A percentile compares a stretch with the other conserved stretches of the same genome.
phyloP scores from a whole-genome alignment of 768 basidiomycete genomes.

The Kwoniella sp. region DNA sequence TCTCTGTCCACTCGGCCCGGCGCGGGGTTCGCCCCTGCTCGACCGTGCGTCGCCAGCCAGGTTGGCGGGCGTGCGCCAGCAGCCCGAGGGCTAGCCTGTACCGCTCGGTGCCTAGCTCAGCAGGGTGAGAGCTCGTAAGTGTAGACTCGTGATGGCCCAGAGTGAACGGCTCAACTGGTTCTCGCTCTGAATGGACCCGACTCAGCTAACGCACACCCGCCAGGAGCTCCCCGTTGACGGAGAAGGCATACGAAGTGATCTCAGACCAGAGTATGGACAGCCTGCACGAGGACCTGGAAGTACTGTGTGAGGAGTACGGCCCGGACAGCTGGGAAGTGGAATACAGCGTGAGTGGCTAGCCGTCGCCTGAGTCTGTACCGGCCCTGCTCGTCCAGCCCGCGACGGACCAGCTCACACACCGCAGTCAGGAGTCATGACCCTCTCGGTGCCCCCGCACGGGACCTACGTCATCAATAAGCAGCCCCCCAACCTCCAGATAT shows the following conservation, averaged over 20 bases:
- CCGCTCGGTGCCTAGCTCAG: too few species aligned
- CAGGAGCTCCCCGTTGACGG: background rate
- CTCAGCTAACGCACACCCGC: background rate
- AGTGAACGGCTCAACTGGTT: too few species aligned
- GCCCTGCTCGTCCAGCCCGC: too few species aligned
- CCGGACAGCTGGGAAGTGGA: conserved; percentile 47
- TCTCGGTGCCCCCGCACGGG: conserved; percentile 45
- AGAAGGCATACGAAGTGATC: conserved; percentile 37
- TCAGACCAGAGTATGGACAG: conserved; percentile 44
- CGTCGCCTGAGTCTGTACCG: background rate
- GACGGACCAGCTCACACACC: too few species aligned
- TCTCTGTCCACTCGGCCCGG: too few species aligned
- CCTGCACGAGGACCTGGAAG: conserved; percentile 43
- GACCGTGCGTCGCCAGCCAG: too few species aligned
- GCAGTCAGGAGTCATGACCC: conserved; percentile 48
- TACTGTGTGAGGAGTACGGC: conserved; percentile 36
- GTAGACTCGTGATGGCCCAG: too few species aligned
- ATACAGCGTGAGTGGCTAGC: conserved; percentile 43
- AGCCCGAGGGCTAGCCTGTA: too few species aligned
- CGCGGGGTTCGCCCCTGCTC: too few species aligned
- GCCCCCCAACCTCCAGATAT: conserved; percentile 50
- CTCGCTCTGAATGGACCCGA: too few species aligned
- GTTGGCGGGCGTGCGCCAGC: too few species aligned
- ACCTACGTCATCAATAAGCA: conserved; percentile 51
- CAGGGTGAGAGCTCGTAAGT: too few species aligned